phyloP scores from a whole-genome alignment of 306 rosid genomes.

The Cucurbita pepo region DNA sequence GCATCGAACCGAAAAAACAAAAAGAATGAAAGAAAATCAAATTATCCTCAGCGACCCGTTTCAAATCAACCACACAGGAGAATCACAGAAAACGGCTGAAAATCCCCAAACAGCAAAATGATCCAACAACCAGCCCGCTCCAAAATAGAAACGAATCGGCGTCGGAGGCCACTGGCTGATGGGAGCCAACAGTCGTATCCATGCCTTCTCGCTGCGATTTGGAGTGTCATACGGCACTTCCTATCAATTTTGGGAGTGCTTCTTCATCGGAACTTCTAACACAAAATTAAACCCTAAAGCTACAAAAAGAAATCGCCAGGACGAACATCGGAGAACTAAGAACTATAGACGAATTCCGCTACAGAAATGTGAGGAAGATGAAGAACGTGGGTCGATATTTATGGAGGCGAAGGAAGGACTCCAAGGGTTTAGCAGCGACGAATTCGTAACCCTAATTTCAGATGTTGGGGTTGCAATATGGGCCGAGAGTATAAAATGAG shows the following conservation, averaged over 20 bases:
- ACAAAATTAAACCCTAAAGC: not conserved
- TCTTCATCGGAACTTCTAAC: constrained; percentile 36
- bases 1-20: constrained; percentile 27
- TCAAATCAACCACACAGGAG: constrained; percentile 51
- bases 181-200: not conserved
- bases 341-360: not conserved
- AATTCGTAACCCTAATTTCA: not conserved
- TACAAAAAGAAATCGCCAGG: not conserved
- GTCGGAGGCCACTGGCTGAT: constrained; percentile 10
- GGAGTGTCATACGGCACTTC: constrained; percentile 97
- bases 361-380: not conserved
- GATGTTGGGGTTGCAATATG: not conserved
- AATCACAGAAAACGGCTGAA: not conserved
- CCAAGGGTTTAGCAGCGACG: not conserved
- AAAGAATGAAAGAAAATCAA: rapidly evolving
- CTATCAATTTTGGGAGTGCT: constrained; percentile 58
- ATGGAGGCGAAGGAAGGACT: not conserved
- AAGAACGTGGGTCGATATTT: not conserved
- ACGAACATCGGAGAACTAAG: too few relatives aligned
- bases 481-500: not conserved
- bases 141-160: constrained; percentile 7
- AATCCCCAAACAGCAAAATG: constrained; percentile 17
- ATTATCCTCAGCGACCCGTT: constrained; percentile 73
- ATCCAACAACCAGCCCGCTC: not conserved
- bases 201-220: constrained; percentile 26